phyloP scores from a whole-genome alignment of 2,329 filamentous ascomycete species.

The Dothideomycetidae sp. region DNA sequence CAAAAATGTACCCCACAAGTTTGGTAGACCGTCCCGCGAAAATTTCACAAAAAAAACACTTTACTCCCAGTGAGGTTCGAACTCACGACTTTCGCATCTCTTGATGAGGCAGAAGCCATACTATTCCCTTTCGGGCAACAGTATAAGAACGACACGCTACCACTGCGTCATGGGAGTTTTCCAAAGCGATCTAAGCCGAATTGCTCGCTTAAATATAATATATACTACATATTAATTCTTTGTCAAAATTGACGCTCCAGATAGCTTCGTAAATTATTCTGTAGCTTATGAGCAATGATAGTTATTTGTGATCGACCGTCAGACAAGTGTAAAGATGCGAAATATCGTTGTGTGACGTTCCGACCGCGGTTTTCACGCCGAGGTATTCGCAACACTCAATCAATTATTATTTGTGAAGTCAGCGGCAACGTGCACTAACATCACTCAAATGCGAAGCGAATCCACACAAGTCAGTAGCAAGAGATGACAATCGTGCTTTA shows the following conservation, averaged over 20 bases:
- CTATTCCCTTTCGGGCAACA: constrained; percentile 12
- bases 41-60: constrained; percentile 7
- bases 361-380: too few species aligned
- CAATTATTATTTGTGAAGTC: too few species aligned
- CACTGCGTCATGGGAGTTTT: constrained; percentile 17
- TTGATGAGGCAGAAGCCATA: constrained; percentile 11
- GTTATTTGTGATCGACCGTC: too few species aligned
- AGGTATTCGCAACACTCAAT: too few species aligned
- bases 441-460: too few species aligned
- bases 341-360: too few species aligned
- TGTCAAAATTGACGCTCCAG: constrained; percentile 1
- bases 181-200: not conserved
- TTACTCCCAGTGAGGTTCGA: constrained; percentile 16
- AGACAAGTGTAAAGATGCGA: too few species aligned
- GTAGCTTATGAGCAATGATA: too few species aligned
- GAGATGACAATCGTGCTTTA: constrained; percentile 6
- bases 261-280: too few species aligned
- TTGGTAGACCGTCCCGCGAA: not conserved
- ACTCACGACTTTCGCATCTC: constrained; percentile 20
- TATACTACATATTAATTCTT: not conserved
- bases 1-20: too few species aligned
- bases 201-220: constrained; percentile 1
- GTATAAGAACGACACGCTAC: constrained; percentile 21
- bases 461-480: too few species aligned
- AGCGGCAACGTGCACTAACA: too few species aligned